Percentiles rank a stretch among this genome's conserved stretches.
phyloP scores from a whole-genome alignment of 129 eudicot species.

The Helianthus tuberosus region DNA sequence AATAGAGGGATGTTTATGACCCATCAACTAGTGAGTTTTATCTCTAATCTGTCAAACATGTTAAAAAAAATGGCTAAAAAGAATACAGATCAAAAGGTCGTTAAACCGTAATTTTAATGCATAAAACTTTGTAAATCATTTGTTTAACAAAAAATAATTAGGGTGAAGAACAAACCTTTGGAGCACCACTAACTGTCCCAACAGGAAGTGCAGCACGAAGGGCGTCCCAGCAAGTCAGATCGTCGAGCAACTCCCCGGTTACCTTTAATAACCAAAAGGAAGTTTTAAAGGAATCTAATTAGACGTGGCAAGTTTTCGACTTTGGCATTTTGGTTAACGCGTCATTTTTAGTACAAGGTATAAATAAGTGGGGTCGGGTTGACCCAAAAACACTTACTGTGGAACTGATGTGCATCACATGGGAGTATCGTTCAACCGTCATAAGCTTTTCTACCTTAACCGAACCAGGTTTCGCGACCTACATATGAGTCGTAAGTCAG shows the following conservation, averaged over 20 bases:
- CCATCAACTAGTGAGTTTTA: neutral
- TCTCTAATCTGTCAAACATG: neutral
- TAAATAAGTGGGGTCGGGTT: no score
- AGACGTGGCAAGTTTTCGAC: no score
- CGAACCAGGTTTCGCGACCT: slow-evolving; percentile 84
- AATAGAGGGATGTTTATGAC: neutral
- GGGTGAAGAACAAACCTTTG: slow-evolving; percentile 57
- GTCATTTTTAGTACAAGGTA: no score
- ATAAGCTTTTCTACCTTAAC: slow-evolving; percentile 82
- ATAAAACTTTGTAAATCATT: neutral
- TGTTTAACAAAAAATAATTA: neutral
- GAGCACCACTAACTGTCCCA: slow-evolving; percentile 91
- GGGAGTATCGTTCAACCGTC: slow-evolving; percentile 78
- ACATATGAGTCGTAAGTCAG: slow-evolving; percentile 26
- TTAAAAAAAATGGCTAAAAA: neutral
- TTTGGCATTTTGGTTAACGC: no score
- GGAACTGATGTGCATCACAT: slow-evolving; percentile 96
- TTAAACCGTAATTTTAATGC: neutral
- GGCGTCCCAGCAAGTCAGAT: slow-evolving; percentile 86
- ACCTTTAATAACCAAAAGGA: slow-evolving; percentile 48
- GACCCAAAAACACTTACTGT: slow-evolving; percentile 48
- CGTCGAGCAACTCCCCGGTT: slow-evolving; percentile 68
- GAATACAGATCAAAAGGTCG: neutral
- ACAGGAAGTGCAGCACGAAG: slow-evolving; percentile 86
- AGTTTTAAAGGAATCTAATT: neutral